phyloP scores from a whole-genome alignment of 2,329 filamentous ascomycete species.

The Pestalotiopsis sp. region DNA sequence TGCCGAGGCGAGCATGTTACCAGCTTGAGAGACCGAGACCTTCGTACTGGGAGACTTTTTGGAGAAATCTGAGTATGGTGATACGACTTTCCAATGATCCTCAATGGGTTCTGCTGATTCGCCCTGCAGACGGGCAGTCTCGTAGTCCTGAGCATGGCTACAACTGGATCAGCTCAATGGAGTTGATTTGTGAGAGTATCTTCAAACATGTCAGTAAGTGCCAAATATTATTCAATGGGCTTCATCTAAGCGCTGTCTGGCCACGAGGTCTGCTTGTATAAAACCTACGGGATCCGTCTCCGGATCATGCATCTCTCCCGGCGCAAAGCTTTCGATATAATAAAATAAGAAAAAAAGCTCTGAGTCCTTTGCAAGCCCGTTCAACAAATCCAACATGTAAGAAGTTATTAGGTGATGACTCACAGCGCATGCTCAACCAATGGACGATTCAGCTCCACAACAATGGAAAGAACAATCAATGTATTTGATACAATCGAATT shows the following conservation, averaged over 20 bases:
- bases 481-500: too few species aligned
- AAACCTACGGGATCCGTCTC: not conserved
- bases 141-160: not conserved
- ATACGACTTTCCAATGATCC: not conserved
- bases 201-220: not conserved
- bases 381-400: not conserved
- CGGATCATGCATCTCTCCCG: not conserved
- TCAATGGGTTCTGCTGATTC: not conserved
- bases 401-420: not conserved
- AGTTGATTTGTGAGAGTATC: not conserved
- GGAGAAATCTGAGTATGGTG: not conserved
- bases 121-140: constrained; percentile 6
- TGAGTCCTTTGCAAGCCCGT: not conserved
- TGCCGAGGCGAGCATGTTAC: constrained; percentile 6
- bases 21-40: not conserved
- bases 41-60: not conserved
- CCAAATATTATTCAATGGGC: not conserved
- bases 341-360: not conserved
- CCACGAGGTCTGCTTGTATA: not conserved
- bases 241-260: not conserved
- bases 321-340: not conserved
- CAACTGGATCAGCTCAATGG: not conserved
- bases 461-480: not conserved
- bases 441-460: not conserved
- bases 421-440: not conserved